A percentile compares a stretch with the other conserved stretches of the same genome.
Evolutionary conservation across 2,329 filamentous ascomycete species (phyloP).

Genomic region (Incumbomyces lentus): DNA sequence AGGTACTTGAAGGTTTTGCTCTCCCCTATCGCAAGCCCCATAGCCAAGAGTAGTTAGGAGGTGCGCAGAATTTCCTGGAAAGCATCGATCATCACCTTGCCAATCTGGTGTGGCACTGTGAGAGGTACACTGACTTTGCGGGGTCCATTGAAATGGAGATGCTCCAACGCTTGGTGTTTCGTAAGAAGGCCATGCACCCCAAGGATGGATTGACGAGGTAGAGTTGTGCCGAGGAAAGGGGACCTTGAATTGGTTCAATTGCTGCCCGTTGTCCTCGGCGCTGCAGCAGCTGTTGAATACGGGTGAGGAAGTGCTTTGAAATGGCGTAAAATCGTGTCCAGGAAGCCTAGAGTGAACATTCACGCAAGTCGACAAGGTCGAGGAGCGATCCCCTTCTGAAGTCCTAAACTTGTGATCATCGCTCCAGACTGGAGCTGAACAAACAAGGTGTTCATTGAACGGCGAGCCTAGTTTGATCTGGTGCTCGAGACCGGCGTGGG

Average conservation of each 20-base stretch:
- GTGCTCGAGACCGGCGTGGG: not conserved
- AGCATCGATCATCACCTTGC: not conserved
- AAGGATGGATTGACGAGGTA: not conserved
- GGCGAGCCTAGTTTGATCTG: not conserved
- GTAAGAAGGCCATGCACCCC: not conserved
- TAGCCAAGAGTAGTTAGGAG: not conserved
- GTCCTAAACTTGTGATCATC: too few relatives aligned
- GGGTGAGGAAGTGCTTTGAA: not conserved
- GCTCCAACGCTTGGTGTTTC: not conserved
- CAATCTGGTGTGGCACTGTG: constrained; percentile 1
- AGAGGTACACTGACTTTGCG: not conserved
- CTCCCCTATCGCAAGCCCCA: not conserved
- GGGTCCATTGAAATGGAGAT: not conserved
- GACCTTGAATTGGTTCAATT: not conserved
- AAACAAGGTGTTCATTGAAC: not conserved
- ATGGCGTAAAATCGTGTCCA: too few relatives aligned
- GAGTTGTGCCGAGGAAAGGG: not conserved
- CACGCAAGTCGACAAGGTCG: too few relatives aligned
- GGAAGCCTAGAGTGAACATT: too few relatives aligned
- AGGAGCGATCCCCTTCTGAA: too few relatives aligned
- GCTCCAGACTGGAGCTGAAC: too few relatives aligned
- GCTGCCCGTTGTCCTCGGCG: not conserved
- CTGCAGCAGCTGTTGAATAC: not conserved
- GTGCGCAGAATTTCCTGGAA: not conserved
- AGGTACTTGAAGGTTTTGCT: not conserved